Percentiles rank a stretch among this genome's conserved stretches.
Conservation (phyloP, 1,284 basidiomycete species). For the Inonotus obliquus region DNA sequence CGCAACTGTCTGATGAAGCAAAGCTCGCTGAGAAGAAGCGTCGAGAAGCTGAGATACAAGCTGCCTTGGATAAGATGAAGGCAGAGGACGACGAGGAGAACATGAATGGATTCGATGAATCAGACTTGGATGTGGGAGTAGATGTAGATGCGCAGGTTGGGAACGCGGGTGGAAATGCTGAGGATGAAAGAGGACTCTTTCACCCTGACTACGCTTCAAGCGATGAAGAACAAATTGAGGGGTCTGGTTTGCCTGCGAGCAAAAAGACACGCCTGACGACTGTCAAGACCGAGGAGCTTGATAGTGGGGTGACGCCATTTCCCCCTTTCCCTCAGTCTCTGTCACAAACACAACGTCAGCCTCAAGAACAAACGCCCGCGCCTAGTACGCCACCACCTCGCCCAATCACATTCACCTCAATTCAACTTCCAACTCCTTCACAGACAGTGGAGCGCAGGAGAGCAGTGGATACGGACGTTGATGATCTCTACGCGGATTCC, state of each 20-base stretch:
- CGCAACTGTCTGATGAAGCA: neutral
- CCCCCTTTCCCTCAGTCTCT: neutral
- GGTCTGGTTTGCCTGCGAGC: neutral
- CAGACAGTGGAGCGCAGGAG: neutral
- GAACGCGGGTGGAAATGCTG: too few species aligned
- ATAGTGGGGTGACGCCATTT: neutral
- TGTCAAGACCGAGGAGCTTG: constrained; percentile 6
- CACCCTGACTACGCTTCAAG: neutral
- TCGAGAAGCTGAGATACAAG: constrained; percentile 11
- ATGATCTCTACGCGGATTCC: neutral
- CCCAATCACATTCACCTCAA: neutral
- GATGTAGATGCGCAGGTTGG: neutral
- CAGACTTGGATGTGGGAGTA: neutral
- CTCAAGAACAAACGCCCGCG: neutral
- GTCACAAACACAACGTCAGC: neutral
- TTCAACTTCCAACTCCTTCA: neutral
- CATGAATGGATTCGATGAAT: neutral
- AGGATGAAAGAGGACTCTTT: neutral
- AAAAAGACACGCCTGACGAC: constrained; percentile 2
- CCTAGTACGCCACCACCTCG: neutral
- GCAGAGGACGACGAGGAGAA: neutral
- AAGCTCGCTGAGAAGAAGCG: neutral
- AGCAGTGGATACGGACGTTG: neutral
- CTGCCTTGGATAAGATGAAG: neutral
- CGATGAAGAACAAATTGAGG: neutral